Evolutionary conservation across 208 protist species (phyloP).

Genomic region (Borovskyia barvae): DNA sequence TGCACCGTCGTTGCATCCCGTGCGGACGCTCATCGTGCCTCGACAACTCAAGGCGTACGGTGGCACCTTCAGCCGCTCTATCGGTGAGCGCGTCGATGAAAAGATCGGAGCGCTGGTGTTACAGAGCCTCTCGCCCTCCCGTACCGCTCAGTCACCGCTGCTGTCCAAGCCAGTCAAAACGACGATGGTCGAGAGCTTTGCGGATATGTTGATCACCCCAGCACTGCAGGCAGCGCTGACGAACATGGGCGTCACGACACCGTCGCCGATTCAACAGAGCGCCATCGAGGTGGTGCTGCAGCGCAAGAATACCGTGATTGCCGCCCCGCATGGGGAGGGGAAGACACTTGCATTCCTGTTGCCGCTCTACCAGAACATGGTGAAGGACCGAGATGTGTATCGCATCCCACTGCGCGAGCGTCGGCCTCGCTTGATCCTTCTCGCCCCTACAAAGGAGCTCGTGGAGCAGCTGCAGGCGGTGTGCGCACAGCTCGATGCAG

Average conservation of each 20-base stretch:
- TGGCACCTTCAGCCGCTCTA: conserved; percentile 64
- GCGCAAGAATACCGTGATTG: conserved; percentile 67
- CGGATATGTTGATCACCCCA: conserved; percentile 51
- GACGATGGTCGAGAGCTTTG: conserved; percentile 56
- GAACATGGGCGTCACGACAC: conserved; percentile 47
- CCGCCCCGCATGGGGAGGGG: conserved; percentile 81
- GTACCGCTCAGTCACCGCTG: conserved; percentile 42
- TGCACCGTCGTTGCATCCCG: conserved; percentile 11
- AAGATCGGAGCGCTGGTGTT: conserved; percentile 53
- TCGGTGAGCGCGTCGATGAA: conserved; percentile 67
- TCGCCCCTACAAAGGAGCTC: conserved; percentile 74
- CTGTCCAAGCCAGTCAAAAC: conserved; percentile 65
- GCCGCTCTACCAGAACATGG: conserved; percentile 85
- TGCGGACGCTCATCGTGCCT: conserved; percentile 61
- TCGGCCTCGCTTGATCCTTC: conserved; percentile 80
- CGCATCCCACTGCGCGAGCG: conserved; percentile 80
- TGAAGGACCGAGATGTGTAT: conserved; percentile 87
- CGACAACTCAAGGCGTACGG: conserved; percentile 80
- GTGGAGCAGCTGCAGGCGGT: conserved; percentile 67
- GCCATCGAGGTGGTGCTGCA: conserved; percentile 73
- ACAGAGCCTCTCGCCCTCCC: conserved; percentile 63
- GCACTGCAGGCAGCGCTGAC: conserved; percentile 42
- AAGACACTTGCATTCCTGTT: conserved; percentile 85
- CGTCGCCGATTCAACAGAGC: conserved; percentile 82
- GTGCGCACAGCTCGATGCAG: conserved; percentile 48